Conservation (phyloP, 2,329 filamentous ascomycete genomes). For the Huntiella savannae region DNA sequence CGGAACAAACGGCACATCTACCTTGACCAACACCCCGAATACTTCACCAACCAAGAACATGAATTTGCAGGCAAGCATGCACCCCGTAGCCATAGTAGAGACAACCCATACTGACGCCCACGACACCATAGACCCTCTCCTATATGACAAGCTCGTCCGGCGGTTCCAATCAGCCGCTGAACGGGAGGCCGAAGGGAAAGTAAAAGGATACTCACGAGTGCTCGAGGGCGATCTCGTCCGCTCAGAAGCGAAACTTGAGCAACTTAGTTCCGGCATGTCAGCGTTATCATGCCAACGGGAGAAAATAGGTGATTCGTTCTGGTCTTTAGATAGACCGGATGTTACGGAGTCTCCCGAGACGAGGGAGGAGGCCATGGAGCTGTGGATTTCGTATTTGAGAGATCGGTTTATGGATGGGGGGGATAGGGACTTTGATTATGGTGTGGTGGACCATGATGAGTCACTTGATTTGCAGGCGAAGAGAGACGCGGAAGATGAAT, state of each 20-base stretch:
- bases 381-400: conserved; percentile 56
- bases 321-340: not conserved
- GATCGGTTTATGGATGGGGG: conserved; percentile 55
- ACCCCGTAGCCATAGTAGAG: not conserved
- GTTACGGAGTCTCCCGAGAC: not conserved
- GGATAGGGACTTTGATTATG: conserved; percentile 66
- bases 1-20: conserved; percentile 68
- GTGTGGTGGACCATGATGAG: conserved; percentile 48
- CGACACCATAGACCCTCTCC: conserved; percentile 41
- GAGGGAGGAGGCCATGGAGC: conserved; percentile 44
- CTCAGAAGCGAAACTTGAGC: conserved; percentile 54
- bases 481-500: conserved; percentile 50
- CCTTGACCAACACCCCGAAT: conserved; percentile 51
- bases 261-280: conserved; percentile 8
- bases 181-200: conserved; percentile 50
- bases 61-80: conserved; percentile 31
- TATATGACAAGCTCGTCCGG: conserved; percentile 66
- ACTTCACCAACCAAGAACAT: conserved; percentile 40
- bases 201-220: conserved; percentile 60
- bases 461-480: conserved; percentile 41
- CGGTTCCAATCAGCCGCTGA: conserved; percentile 57
- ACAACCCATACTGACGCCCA: not conserved
- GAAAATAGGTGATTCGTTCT: not conserved
- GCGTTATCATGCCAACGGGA: not conserved
- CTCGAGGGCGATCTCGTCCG: conserved; percentile 61